These are phyloP conservation scores for Artemisia argyi DNA, from an alignment of 129 eudicot genomes.

Conservation along the genomic window DNA sequence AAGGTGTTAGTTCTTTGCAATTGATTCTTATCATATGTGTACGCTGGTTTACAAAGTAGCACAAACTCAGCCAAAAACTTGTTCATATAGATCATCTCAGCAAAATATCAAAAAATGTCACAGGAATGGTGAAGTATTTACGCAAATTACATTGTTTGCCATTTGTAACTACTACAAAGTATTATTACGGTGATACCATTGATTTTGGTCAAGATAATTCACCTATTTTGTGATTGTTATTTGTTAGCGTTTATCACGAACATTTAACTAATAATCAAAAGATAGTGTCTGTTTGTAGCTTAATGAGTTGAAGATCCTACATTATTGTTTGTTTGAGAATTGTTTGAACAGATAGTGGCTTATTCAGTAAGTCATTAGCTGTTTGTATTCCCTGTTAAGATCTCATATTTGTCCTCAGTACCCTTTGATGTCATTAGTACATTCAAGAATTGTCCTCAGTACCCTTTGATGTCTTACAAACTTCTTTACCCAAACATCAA, in stretches of 20 bases:
- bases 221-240: background rate
- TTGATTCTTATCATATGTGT: background rate
- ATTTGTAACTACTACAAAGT: conserved; percentile 4
- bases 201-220: background rate
- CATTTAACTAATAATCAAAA: background rate
- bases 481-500: background rate
- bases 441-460: no score
- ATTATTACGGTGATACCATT: background rate
- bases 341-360: background rate
- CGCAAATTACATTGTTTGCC: background rate
- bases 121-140: no score
- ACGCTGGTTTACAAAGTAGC: background rate
- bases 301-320: background rate
- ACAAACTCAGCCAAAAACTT: background rate
- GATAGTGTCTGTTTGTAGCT: background rate
- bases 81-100: background rate
- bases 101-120: background rate
- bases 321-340: background rate
- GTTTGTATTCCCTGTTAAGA: background rate
- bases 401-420: no score
- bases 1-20: background rate
- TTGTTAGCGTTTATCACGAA: no score
- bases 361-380: background rate
- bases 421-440: no score
- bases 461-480: no score